These are phyloP conservation scores for Pseudocercospora macadamiae DNA, from an alignment of 2,329 filamentous ascomycete species.

Conservation along the genomic window DNA sequence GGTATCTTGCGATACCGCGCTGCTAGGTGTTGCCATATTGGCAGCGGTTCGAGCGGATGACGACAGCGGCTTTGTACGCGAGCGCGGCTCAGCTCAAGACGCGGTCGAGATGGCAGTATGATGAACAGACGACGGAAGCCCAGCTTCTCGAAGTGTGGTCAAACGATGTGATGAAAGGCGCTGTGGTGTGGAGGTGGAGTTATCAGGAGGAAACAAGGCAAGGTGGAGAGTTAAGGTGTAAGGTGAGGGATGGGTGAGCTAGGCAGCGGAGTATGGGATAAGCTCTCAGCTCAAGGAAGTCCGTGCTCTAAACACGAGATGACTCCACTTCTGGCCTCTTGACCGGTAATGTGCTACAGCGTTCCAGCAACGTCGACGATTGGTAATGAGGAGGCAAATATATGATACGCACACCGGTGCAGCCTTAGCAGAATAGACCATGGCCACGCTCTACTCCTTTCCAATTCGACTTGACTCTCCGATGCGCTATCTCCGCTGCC, in stretches of 20 bases:
- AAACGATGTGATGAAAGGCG: no score
- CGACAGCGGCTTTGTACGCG: no score
- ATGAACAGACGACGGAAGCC: slow-evolving; percentile 13
- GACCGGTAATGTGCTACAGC: background rate
- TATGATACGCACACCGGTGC: background rate
- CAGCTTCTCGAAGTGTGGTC: slow-evolving; percentile 12
- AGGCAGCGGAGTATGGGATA: slow-evolving; percentile 1
- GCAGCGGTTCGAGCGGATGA: background rate
- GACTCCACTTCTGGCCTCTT: background rate
- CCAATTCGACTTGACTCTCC: background rate
- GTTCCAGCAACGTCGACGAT: background rate
- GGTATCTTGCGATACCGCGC: slow-evolving; percentile 65
- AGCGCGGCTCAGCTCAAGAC: no score
- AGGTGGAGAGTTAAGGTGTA: background rate
- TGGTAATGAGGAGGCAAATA: background rate
- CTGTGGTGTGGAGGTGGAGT: no score
- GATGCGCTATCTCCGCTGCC: background rate
- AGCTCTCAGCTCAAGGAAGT: no score
- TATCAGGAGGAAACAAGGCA: background rate
- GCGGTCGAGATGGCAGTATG: slow-evolving; percentile 15
- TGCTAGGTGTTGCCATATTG: slow-evolving; percentile 44
- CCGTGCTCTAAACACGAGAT: background rate
- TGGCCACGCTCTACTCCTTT: no score
- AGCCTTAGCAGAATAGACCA: no score
- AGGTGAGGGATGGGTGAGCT: background rate